These are phyloP conservation scores for Suillus brevipes DNA, from an alignment of 768 basidiomycete species.

Conservation along the genomic window DNA sequence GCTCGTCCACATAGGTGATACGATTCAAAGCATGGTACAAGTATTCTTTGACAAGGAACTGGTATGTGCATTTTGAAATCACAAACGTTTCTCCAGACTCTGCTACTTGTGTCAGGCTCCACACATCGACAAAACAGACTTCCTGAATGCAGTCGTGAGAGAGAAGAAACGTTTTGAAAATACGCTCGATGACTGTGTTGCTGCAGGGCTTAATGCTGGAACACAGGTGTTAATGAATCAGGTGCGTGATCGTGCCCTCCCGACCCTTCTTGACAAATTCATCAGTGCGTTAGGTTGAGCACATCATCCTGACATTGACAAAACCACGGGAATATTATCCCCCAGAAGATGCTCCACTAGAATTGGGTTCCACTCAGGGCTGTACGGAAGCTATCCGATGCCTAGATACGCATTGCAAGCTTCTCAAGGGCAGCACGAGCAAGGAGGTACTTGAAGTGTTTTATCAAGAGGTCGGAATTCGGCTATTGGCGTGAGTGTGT, in stretches of 20 bases:
- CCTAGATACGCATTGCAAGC: slow-evolving; percentile 85
- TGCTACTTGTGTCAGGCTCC: slow-evolving; percentile 49
- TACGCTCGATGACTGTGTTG: slow-evolving; percentile 88
- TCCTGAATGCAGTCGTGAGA: slow-evolving; percentile 87
- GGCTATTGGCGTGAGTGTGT: slow-evolving; percentile 71
- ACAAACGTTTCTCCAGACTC: neutral
- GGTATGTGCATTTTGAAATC: slow-evolving; percentile 42
- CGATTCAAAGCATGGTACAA: slow-evolving; percentile 95
- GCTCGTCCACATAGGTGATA: slow-evolving; percentile 95
- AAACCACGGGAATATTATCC: slow-evolving; percentile 90
- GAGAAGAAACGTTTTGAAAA: slow-evolving; percentile 98
- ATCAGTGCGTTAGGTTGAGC: slow-evolving; percentile 69
- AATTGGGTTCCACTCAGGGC: slow-evolving; percentile 83
- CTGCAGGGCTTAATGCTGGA: slow-evolving; percentile 90
- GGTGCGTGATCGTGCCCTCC: slow-evolving; percentile 39
- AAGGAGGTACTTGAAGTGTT: slow-evolving; percentile 98
- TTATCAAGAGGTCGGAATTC: slow-evolving; percentile 94
- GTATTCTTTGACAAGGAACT: slow-evolving; percentile 98
- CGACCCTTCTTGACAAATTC: neutral
- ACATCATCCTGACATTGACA: slow-evolving; percentile 83
- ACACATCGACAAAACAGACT: slow-evolving; percentile 92
- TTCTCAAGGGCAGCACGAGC: slow-evolving; percentile 91
- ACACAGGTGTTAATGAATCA: slow-evolving; percentile 96
- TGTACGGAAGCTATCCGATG: slow-evolving; percentile 90
- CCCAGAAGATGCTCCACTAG: slow-evolving; percentile 72